Base-by-base conservation (phyloP, 179 eudicot genomes). In the Silene vulgaris region DNA sequence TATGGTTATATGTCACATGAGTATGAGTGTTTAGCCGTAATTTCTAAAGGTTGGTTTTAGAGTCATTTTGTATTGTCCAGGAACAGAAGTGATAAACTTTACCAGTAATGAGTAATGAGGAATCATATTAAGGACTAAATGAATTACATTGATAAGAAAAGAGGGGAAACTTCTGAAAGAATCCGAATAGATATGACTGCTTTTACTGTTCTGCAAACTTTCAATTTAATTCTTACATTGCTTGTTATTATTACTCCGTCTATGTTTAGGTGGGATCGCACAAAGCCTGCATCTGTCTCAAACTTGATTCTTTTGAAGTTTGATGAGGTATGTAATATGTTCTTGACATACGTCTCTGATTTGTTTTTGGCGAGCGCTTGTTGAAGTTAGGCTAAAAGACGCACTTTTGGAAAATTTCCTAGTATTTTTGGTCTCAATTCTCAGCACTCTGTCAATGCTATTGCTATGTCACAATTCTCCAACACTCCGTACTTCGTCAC, bases 291-390 rank as follows among this genome's bases (percentile, higher is more conserved):
- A 74, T 86, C 93, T 20, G 88, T 90, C 66, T 80, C 92, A 23
- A 95, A 95, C 86, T 81, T 95, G 62, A 84, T 95, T 72, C 97
- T 95, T 74, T 83, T 95, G 21, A 88, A 83, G 81, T 95, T 95
- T 79, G 86, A 83, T 43, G 99, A 95, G 99, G 99, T 92, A 91
- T 13, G 59, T 52, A 40, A 12, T 16, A 52, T 19, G 80, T 72
- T 69, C 21, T 28, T 52, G 5, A 52, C 70, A 28, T 65, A 19
- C 63, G 71, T 66, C 16, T 43, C n/a, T 37, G 4, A 45, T 40
- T 65, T 16, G 21, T 57, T 11, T 37, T 19, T 63, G 37, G 16
- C 16, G 50, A 40, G 1, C 0, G 14, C 59, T 13, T 16, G n/a
- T 50, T 23, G 21, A 30, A 43, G 37, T 19, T 26, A 14, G 65